A percentile compares a stretch with the other conserved stretches of the same genome.
These are phyloP conservation scores for Scalesia atractyloides DNA, from an alignment of 129 eudicot genomes.

Conservation along the genomic window DNA sequence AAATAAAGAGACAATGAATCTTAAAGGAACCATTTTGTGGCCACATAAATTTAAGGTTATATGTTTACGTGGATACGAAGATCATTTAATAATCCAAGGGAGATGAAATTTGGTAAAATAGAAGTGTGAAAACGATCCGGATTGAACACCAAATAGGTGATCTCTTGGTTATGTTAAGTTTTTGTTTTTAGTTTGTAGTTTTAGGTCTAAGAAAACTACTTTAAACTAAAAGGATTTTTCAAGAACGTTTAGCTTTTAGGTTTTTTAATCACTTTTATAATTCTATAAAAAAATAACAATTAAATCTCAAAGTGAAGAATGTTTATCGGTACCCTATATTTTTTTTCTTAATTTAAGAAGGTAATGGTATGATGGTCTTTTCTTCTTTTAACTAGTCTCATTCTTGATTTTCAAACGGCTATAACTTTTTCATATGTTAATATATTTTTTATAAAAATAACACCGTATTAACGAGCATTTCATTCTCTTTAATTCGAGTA, in stretches of 20 bases:
- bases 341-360: no score
- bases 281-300: no score
- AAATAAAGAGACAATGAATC: conserved; percentile 7
- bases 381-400: no score
- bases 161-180: not conserved
- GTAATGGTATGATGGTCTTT: no score
- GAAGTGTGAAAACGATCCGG: not conserved
- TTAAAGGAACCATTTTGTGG: not conserved
- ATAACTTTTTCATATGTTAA: no score
- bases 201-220: not conserved
- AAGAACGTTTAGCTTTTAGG: not conserved
- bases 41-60: not conserved
- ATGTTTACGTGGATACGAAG: not conserved
- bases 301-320: no score
- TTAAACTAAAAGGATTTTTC: no score
- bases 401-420: no score
- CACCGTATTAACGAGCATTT: no score
- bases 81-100: not conserved
- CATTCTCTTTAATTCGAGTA: no score
- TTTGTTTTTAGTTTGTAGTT: not conserved
- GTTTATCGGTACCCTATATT: no score
- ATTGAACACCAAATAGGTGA: not conserved
- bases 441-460: no score
- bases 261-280: not conserved
- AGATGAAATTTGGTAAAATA: not conserved